Evolutionary conservation across 345 rosid species (phyloP).

Genomic region (Theobroma cacao): DNA sequence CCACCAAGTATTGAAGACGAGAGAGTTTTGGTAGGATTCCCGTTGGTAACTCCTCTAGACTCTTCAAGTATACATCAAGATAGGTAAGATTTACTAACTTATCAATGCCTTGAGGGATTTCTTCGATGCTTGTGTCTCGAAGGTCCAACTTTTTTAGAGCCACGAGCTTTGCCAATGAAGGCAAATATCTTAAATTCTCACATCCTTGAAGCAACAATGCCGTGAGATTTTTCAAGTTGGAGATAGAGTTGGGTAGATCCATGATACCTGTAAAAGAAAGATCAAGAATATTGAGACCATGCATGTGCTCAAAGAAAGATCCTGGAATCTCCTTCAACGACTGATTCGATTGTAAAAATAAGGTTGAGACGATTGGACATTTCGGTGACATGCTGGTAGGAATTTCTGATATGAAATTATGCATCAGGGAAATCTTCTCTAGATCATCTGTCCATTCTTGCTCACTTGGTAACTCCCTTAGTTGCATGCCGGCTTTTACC

Average conservation of each 20-base stretch:
- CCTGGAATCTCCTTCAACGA: neutral
- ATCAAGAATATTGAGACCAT: constrained; percentile 13
- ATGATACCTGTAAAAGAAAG: neutral
- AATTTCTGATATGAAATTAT: neutral
- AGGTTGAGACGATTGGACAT: neutral
- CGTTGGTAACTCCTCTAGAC: no score
- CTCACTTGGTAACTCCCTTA: neutral
- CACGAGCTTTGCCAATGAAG: neutral
- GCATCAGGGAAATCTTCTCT: neutral
- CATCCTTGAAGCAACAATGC: neutral
- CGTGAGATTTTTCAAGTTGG: neutral
- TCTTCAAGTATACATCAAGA: neutral
- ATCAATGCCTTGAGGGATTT: neutral
- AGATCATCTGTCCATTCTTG: neutral
- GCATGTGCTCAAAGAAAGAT: constrained; percentile 1
- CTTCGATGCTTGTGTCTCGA: neutral
- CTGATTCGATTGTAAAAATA: neutral
- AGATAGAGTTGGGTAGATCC: neutral
- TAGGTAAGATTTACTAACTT: neutral
- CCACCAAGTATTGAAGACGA: no score
- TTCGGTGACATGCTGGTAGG: neutral
- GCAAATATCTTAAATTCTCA: neutral
- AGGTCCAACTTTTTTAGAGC: neutral
- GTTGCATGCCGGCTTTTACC: constrained; percentile 12
- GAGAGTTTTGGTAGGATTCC: no score